Evolutionary conservation across 148 eudicot species (phyloP), one percentile per base, ranked within the genome.

Genomic region (Suaeda aralocaspica): DNA sequence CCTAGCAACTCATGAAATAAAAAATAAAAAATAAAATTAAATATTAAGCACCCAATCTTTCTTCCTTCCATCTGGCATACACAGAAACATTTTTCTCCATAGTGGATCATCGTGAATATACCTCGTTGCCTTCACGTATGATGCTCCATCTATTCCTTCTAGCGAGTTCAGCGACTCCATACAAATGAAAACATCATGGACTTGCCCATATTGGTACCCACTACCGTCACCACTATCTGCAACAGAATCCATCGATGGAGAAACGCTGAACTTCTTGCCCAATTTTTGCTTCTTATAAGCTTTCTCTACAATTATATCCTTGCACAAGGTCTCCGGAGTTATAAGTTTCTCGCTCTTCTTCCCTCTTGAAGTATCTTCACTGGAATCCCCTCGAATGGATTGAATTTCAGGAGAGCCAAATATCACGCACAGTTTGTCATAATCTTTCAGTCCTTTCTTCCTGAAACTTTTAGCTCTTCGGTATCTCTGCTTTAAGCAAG

Each of bases 11-110:
- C 13, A 36, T 8, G 5, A 4, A 36, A 36, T 3, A 36, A 36
- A 36, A 36, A 36, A 36, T 9, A 15, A 34, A 34, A n/a, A 55
- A 26, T 2, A 4, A 19, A 31, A 9, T 76, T 68, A 77, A 16
- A 77, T 77, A 63, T 77, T 72, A 29, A 67, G 80, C 57, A 77
- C 80, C 80, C 80, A 77, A 68, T 77, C 80, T 51, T 77, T 77
- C 68, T 77, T 77, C 76, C 80, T 67, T 22, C 72, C 41, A 72
- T 51, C 76, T 50, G 80, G 80, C 80, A 77, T 77, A 50, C 80
- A 72, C 24, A 77, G 80, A 57, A 77, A 77, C 80, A 77, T 77
- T 49, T 77, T 77, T 77, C 80, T 67, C 80, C 80, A 77, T 21
- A 77, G 39, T 16, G 57, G 64, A 21, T 77, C 80, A 31, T 72